Evolutionary conservation across 768 basidiomycete genomes (phyloP), one percentile per base, ranked within the genome.

Genomic region (Psilocybe sp.): DNA sequence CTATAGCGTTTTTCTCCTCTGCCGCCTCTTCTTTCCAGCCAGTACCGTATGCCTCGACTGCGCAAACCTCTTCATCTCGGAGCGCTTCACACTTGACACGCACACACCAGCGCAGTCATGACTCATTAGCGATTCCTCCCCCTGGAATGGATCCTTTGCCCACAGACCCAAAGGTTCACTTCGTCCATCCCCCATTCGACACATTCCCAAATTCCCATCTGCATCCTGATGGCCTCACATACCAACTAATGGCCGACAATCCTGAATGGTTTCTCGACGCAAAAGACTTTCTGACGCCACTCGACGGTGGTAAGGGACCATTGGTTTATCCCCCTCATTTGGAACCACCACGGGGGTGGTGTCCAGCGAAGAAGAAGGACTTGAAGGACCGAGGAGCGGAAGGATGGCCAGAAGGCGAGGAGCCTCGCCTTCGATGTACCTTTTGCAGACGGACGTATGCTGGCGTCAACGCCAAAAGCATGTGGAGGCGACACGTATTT

Each of bases 401-500:
- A 44, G 81, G 81, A 14, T 89, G 85, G 85, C 85, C 87, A 8
- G 87, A 92, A 51, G 89, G 88, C 19, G 85, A 87, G 63, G 87
- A 89, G 58, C 89, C 89, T 7, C 71, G 86, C 14, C 74, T 92
- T 19, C 77, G 89, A 42, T 92, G 89, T 67, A 92, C 89, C 1
- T 91, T 92, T 60, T 92, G 89, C 59, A 72, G 90, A 56, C 78
- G 90, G 56, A 86, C 84, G 5, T 92, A 92, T 58, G 86, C 89
- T 3, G 89, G 89, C 10, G 87, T 89, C 31, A 92, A 92, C 62
- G 90, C 89, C 5, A 91, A 92, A 68, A 91, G 89, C 61, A 92
- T 92, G 89, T 92, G 89, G 89, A 72, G 89, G 51, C 76, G 89
- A 41, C 89, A 92, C 64, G 89, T 92, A 28, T 90, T 86, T 54